Conservation (phyloP, 1,284 basidiomycete species). For the Lentinula novae-zelandiae region DNA sequence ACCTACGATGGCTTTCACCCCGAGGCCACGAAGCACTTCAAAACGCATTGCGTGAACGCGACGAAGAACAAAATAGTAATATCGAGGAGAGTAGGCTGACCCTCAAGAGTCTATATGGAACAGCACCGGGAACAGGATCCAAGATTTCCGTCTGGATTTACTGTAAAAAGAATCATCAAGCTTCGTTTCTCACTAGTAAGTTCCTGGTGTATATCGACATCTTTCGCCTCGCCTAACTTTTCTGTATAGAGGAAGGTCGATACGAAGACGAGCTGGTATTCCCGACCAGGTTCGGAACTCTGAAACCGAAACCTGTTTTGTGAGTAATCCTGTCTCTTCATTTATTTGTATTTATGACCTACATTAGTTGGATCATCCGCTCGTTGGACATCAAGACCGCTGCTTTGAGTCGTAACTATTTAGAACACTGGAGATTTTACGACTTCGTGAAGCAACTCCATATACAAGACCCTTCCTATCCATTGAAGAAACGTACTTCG, state of each 20-base stretch:
- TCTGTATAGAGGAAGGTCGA: background rate
- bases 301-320: background rate
- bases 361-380: conserved; percentile 4
- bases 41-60: conserved; percentile 37
- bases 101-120: conserved; percentile 31
- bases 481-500: conserved; percentile 36
- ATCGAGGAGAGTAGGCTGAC: conserved; percentile 28
- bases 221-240: background rate
- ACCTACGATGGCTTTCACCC: conserved; percentile 42
- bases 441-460: conserved; percentile 32
- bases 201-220: background rate
- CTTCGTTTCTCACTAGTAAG: conserved; percentile 42
- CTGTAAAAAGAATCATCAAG: conserved; percentile 37
- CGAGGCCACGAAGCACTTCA: conserved; percentile 36
- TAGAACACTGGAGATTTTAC: conserved; percentile 36
- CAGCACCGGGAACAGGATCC: conserved; percentile 23
- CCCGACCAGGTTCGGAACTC: background rate
- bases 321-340: background rate
- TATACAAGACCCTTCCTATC: conserved; percentile 26
- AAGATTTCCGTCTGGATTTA: conserved; percentile 33
- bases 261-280: background rate
- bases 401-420: conserved; percentile 40
- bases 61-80: conserved; percentile 20
- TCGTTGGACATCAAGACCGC: conserved; percentile 43
- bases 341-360: background rate